A percentile compares a stretch with the other conserved stretches of the same genome.
phyloP scores from a whole-genome alignment of 345 rosid species.

The Eucalyptus shirleyi region DNA sequence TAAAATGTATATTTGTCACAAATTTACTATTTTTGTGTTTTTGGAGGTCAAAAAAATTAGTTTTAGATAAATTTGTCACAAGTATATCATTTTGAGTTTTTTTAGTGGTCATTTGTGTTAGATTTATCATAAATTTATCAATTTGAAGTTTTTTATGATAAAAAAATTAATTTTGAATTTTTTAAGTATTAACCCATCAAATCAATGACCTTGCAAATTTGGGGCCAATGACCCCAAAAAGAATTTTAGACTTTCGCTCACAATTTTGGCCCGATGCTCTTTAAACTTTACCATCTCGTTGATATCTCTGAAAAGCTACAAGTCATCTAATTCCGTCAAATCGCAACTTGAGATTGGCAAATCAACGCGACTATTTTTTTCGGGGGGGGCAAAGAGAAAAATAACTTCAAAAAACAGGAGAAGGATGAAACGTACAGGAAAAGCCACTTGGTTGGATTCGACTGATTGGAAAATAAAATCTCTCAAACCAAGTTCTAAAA shows the following conservation, averaged over 20 bases:
- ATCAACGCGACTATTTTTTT: background rate
- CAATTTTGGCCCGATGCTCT: background rate
- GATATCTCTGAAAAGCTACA: background rate
- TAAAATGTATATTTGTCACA: rapidly evolving
- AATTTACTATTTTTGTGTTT: too few relatives aligned
- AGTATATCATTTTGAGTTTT: too few relatives aligned
- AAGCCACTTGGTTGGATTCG: background rate
- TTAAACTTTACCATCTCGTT: background rate
- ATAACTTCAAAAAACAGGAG: background rate
- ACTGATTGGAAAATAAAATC: background rate
- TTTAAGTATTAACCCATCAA: too few relatives aligned
- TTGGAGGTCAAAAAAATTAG: too few relatives aligned
- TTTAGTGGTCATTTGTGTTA: too few relatives aligned
- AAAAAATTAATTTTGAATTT: too few relatives aligned
- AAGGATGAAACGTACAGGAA: background rate
- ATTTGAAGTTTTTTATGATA: too few relatives aligned
- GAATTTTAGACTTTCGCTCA: background rate
- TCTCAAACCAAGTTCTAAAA: background rate
- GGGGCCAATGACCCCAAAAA: background rate
- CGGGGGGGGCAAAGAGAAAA: background rate
- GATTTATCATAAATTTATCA: too few relatives aligned
- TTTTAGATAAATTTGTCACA: rapidly evolving
- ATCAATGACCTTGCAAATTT: background rate
- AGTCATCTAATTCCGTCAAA: background rate
- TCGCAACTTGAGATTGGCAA: background rate